Evolutionary conservation across 2,329 filamentous ascomycete genomes (phyloP).

Genomic region (Penicillium sp.): DNA sequence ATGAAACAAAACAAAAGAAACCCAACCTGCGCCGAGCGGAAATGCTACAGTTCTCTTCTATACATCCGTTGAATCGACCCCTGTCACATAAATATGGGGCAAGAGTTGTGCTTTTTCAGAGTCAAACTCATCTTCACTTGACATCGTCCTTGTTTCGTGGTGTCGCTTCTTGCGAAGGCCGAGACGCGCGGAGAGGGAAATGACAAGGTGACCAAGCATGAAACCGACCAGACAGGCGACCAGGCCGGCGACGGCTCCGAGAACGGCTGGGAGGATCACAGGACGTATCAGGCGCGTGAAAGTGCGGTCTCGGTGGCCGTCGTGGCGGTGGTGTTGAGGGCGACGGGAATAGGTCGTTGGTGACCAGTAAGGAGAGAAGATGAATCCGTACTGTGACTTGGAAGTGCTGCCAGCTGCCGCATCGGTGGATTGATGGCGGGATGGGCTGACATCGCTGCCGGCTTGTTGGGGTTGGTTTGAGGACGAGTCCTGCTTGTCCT

Average conservation of each 20-base stretch:
- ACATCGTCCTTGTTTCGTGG: background rate
- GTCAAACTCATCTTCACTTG: slow-evolving; percentile 10
- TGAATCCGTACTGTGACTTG: slow-evolving; percentile 16
- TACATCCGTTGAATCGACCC: slow-evolving; percentile 2
- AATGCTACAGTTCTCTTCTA: slow-evolving; percentile 3
- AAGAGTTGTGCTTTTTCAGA: slow-evolving; percentile 19
- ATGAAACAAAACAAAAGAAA: background rate
- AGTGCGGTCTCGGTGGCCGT: slow-evolving; percentile 12
- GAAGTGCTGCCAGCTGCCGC: background rate
- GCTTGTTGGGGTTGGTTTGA: background rate
- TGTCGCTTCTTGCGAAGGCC: slow-evolving; percentile 8
- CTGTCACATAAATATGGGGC: slow-evolving; percentile 8
- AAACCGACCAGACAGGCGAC: slow-evolving; percentile 40
- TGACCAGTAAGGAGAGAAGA: slow-evolving; percentile 17
- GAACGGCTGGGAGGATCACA: slow-evolving; percentile 39
- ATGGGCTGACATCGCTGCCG: background rate
- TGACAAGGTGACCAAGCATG: slow-evolving; percentile 28
- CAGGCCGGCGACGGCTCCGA: slow-evolving; percentile 39
- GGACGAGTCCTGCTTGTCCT: slow-evolving; percentile 6
- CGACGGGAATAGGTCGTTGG: slow-evolving; percentile 18
- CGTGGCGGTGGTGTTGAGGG: slow-evolving; percentile 22
- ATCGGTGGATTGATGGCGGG: background rate
- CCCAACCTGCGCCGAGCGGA: slow-evolving; percentile 3
- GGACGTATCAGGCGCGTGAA: slow-evolving; percentile 33
- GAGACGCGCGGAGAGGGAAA: slow-evolving; percentile 15